Base-by-base conservation (phyloP, 305 asterid species). In the Fraxinus albicans region DNA sequence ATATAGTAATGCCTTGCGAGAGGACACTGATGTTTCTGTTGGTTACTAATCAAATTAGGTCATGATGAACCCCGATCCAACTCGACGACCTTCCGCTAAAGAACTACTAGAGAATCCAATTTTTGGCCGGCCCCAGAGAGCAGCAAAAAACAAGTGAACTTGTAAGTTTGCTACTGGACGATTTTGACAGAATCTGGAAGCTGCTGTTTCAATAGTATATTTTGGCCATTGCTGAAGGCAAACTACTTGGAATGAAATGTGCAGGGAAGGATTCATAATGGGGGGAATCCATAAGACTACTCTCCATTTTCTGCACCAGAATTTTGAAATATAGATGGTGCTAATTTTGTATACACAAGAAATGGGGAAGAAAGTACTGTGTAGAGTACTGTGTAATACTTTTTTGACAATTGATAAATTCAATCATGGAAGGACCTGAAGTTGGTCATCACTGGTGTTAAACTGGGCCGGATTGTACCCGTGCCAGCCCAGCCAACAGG, bases 11-110 rank as follows among this genome's bases (percentile, higher is more conserved):
- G 55, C 7, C 78, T 4, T 50, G 60, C 21, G 60, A 50, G 60
- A 70, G 27, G 65, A 40, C 78, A 79, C 15, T 81, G 44, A 77
- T 42, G n/a, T 81, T 47, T 13, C 36, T 74, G 17, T 58, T 79
- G 67, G 27, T 72, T 78, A 81, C 21, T 33, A 35, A 80, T 47
- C 40, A 21, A 69, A 81, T 80, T 86, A 96, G 98, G 88, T 87
- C 36, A 94, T 94, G 98, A 88, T 94, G 98, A 96, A 96, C 83
- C 94, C 94, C 58, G 89, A 92, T 88, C 99, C 98, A 82, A 84
- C 73, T 63, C 87, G 91, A 76, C 86, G 98, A 79, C 99, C 98
- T 76, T 90, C 98, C 80, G 94, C 98, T 12, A 87, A 85, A 79
- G 93, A 91, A 76, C 81, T 96, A 79, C 81, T 93, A 34, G 86